Conservation (phyloP, 768 basidiomycete species). For the Epithele typhae region DNA sequence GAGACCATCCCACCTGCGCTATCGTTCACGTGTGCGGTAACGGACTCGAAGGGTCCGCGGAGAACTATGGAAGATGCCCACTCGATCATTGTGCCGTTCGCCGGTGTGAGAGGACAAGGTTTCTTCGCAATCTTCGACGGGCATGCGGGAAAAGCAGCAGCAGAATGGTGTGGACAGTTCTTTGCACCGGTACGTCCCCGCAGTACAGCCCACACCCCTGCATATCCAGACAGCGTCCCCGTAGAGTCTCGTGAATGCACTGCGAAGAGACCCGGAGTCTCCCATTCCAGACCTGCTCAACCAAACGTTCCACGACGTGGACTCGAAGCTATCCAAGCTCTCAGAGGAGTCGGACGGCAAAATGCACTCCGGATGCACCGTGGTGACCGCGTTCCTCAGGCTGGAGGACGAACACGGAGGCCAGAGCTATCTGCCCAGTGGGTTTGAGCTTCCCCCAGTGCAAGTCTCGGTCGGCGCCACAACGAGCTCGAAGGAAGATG, state of each 20-base stretch:
- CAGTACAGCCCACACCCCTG: background rate
- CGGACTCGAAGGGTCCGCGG: constrained; percentile 86
- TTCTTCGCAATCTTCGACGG: constrained; percentile 99
- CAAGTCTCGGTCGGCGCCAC: constrained; percentile 27
- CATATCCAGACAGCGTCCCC: constrained; percentile 7
- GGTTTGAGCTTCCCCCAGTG: constrained; percentile 17
- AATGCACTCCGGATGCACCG: constrained; percentile 96
- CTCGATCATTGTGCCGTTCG: constrained; percentile 94
- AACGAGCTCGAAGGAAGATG: constrained; percentile 17
- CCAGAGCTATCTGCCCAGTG: constrained; percentile 55
- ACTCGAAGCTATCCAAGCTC: constrained; percentile 74
- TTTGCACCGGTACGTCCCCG: constrained; percentile 75
- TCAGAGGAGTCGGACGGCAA: constrained; percentile 86
- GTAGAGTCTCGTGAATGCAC: constrained; percentile 63
- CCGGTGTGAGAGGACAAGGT: constrained; percentile 86
- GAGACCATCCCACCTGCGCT: constrained; percentile 14
- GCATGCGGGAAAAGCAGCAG: constrained; percentile 97
- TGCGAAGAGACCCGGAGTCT: constrained; percentile 52
- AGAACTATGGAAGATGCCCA: constrained; percentile 98
- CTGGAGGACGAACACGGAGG: constrained; percentile 77
- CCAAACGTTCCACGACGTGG: constrained; percentile 91
- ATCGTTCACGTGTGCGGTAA: constrained; percentile 45
- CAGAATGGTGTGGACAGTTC: constrained; percentile 96
- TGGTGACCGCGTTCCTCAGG: constrained; percentile 92
- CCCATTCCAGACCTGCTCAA: constrained; percentile 88